These are phyloP conservation scores for Microascus cirrosus DNA, from an alignment of 2,329 filamentous ascomycete species.

Conservation along the genomic window DNA sequence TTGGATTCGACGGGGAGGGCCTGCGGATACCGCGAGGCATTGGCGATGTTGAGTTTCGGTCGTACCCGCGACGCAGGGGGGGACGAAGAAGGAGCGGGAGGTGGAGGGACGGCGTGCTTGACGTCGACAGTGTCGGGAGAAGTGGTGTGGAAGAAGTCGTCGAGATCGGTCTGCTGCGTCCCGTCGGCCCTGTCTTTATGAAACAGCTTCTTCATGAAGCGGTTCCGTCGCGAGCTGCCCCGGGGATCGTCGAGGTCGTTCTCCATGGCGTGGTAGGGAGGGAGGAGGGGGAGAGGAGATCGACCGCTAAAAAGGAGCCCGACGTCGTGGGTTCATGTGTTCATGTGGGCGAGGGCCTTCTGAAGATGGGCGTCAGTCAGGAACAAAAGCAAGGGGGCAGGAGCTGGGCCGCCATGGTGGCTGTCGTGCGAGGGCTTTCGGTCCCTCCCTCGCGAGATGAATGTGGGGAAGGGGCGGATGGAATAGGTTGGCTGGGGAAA, in stretches of 20 bases:
- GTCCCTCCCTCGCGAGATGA: background rate
- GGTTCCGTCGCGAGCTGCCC: conserved; percentile 30
- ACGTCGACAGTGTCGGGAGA: conserved; percentile 43
- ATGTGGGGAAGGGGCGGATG: background rate
- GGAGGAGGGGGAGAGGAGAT: background rate
- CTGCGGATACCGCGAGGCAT: conserved; percentile 44
- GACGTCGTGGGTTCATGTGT: background rate
- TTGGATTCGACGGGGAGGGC: conserved; percentile 32
- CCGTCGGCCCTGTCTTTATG: conserved; percentile 26
- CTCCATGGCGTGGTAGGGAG: conserved; percentile 24
- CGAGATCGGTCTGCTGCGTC: conserved; percentile 27
- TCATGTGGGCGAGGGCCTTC: background rate
- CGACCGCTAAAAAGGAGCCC: background rate
- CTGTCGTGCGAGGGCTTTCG: background rate
- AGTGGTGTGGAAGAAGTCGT: conserved; percentile 45
- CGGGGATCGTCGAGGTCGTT: conserved; percentile 26
- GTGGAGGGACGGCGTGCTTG: conserved; percentile 35
- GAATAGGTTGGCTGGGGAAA: background rate
- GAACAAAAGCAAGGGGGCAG: background rate
- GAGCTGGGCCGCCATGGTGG: background rate
- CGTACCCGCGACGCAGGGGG: conserved; percentile 22
- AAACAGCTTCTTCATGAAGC: conserved; percentile 55
- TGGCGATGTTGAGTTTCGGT: conserved; percentile 44
- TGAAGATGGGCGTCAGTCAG: background rate
- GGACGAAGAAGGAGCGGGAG: conserved; percentile 10